phyloP scores from a whole-genome alignment of 2,329 filamentous ascomycete genomes.

The Magnaporthiopsis rhizophila region DNA sequence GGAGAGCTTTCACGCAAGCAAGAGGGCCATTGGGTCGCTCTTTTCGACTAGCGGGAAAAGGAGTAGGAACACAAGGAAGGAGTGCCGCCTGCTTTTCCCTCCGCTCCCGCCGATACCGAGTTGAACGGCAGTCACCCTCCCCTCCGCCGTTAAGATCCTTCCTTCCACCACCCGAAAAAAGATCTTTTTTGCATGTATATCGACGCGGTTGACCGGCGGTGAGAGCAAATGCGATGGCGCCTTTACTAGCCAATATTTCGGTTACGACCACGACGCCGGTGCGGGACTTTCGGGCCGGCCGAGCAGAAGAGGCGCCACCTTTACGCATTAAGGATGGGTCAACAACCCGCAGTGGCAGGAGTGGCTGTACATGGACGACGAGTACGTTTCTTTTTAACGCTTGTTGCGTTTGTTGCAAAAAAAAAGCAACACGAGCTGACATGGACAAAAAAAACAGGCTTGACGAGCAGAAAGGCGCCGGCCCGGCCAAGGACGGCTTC shows the following conservation, averaged over 20 bases:
- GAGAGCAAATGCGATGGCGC: not conserved
- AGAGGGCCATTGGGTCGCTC: not conserved
- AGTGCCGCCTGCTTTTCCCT: not conserved
- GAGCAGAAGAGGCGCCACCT: conserved; percentile 13
- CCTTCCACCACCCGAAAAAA: not conserved
- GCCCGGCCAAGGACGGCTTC: conserved; percentile 11
- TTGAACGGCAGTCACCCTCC: not conserved
- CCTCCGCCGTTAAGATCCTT: not conserved
- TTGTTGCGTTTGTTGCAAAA: too few species aligned
- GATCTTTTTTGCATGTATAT: not conserved
- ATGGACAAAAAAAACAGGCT: too few species aligned
- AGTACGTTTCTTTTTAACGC: too few species aligned
- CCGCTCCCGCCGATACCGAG: not conserved
- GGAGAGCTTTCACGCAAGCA: not conserved
- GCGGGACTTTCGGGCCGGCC: conserved; percentile 12
- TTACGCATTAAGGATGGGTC: too few species aligned
- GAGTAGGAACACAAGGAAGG: not conserved
- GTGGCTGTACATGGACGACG: too few species aligned
- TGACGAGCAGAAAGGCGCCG: not conserved
- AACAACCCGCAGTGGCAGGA: too few species aligned
- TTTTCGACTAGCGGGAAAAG: not conserved
- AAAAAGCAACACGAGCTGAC: too few species aligned
- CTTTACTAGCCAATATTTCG: not conserved
- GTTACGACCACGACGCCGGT: not conserved
- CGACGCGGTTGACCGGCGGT: not conserved